Evolutionary conservation across 306 rosid species (phyloP), one percentile per base, ranked within the genome.

Genomic region (Acacia confusa): DNA sequence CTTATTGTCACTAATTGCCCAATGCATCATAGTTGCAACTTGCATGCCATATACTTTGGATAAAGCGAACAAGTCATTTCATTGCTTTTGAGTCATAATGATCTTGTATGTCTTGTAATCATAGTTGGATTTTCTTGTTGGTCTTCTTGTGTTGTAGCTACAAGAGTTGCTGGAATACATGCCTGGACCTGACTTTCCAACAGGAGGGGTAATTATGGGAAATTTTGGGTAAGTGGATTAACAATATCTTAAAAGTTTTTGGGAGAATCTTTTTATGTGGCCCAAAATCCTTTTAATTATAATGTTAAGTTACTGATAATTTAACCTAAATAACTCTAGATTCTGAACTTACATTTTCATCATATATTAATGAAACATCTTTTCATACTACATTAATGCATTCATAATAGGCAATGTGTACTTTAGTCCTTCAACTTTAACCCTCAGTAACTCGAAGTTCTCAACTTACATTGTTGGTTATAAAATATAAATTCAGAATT

Each of bases 141-240:
- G 30, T 77, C 82, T 87, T 82, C 74, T 63, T 83, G 60, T 79
- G 45, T 82, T 69, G 63, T 83, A 95, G 98, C 78, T 95, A 82
- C 99, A 95, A 91, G 99, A 95, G 88, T 86, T 95, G 88, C 89
- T 95, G 79, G 99, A 95, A 84, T 95, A 93, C 92, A 95, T 95
- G 99, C 99, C 99, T 44, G 99, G 96, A 80, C 99, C 99, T 17
- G 99, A 95, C 85, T 95, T 95, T 88, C 99, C 98, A 17, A 93
- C 99, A n/a, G 99, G 99, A 69, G 98, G 98, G 87, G 53, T 95
- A 79, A 92, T 95, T 74, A 95, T 95, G 99, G 99, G 99, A 66
- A 95, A 90, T 83, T 64, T 88, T 87, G 99, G 99, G 99, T 95
- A 81, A 78, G 94, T 78, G 32, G 75, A 73, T 81, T 20, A 38